Conservation (phyloP, 306 rosid genomes). For the Pyrus bretschneideri region DNA sequence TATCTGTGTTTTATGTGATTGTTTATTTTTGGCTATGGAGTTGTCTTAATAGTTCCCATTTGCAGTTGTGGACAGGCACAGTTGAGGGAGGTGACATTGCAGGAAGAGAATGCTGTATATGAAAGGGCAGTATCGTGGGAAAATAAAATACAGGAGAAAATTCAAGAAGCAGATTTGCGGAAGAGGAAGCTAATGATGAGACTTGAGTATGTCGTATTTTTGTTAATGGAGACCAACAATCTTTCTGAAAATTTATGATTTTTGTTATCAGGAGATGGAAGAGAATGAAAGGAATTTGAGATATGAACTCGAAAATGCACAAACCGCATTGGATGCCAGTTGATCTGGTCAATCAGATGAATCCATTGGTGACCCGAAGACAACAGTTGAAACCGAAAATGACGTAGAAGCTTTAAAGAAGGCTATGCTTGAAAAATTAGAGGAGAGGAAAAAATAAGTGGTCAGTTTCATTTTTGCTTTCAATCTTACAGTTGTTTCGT, state of each 20-base stretch:
- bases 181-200: conserved; percentile 55
- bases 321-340: conserved; percentile 18
- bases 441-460: conserved; percentile 68
- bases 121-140: conserved; percentile 57
- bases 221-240: not conserved
- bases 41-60: not conserved
- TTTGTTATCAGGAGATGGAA: conserved; percentile 56
- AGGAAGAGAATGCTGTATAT: conserved; percentile 71
- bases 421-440: conserved; percentile 50
- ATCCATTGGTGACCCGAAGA: conserved; percentile 27
- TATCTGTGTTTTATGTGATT: not conserved
- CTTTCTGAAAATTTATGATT: not conserved
- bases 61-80: conserved; percentile 46
- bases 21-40: not conserved
- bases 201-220: not conserved
- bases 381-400: conserved; percentile 17
- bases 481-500: not conserved
- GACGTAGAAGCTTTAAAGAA: conserved; percentile 40
- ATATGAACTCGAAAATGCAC: conserved; percentile 37
- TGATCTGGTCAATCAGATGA: conserved; percentile 31
- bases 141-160: conserved; percentile 58
- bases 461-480: conserved; percentile 28
- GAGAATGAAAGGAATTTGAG: conserved; percentile 51
- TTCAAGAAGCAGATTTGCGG: conserved; percentile 51
- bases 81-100: conserved; percentile 65